Conservation (phyloP, 2,329 filamentous ascomycete genomes). For the Cladophialophora carrionii region DNA sequence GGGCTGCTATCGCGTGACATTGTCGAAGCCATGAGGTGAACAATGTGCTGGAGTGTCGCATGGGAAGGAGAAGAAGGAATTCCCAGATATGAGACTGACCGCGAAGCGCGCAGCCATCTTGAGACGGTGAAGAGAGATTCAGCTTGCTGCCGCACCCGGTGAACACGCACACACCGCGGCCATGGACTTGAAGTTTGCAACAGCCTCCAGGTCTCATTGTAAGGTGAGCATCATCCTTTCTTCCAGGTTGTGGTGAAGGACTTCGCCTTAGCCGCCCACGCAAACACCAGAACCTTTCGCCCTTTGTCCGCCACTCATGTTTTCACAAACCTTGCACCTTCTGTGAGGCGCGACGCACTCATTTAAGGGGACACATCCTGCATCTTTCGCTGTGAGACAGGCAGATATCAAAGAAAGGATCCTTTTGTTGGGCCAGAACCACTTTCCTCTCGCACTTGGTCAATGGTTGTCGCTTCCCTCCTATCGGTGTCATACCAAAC, state of each 20-base stretch:
- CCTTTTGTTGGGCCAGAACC: neutral
- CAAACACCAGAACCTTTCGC: neutral
- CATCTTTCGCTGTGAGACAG: neutral
- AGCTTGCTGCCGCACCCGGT: conserved; percentile 8
- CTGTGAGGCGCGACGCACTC: neutral
- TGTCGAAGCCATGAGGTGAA: neutral
- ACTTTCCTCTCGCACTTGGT: no score
- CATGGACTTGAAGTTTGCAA: neutral
- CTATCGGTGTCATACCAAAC: no score
- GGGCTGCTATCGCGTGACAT: conserved; percentile 5
- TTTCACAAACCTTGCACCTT: neutral
- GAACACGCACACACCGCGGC: neutral
- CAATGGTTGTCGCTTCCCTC: no score
- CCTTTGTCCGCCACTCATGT: neutral
- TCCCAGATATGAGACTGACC: neutral
- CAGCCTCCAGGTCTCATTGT: neutral
- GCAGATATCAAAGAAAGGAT: neutral
- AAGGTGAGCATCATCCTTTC: neutral
- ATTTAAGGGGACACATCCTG: neutral
- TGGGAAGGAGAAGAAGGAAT: neutral
- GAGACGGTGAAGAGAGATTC: neutral
- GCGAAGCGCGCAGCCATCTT: neutral
- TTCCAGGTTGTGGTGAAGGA: neutral
- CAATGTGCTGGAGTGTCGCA: neutral
- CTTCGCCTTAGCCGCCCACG: neutral